Base-by-base conservation (phyloP, 306 rosid species). In the Vigna reflexopilosa region DNA sequence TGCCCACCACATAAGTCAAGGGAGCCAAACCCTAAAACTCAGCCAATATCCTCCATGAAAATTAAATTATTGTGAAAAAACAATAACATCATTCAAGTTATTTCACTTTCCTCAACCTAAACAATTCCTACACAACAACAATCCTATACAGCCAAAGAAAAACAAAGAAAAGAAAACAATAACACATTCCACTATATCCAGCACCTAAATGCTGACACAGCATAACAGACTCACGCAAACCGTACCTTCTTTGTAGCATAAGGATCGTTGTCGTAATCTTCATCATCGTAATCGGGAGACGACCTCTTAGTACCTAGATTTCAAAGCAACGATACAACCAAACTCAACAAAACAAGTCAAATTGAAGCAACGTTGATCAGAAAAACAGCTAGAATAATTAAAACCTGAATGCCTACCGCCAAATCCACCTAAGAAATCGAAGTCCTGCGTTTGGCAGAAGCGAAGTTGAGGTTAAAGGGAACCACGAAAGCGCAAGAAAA, bases 371-470 rank as follows among this genome's bases (percentile, higher is more conserved):
- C 0, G n/a, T 58, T 68, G 15, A 49, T 22, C 30, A 40, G 8
- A 45, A 45, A 45, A 45, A 45, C 16, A 45, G 50, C 15, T 74
- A 22, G 69, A 65, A 55, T 11, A 73, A 45, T 3, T 17, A 84
- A 59, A 67, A 90, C 97, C 97, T 61, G 97, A 82, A 24, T 86
- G 88, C 83, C 88, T 85, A 78, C 88, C 96, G 8, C 84, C 58
- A 75, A 87, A 86, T 47, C 57, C 96, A 30, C 94, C 96, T 52
- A 93, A 97, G 70, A 90, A 94, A 85, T 90, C 98, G 75, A 90
- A 96, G 19, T 94, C 98, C 98, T 94, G 55, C 3, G 32, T 15
- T 73, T 9, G 58, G 30, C 9, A 82, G 47, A 57, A 67, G 20
- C 56, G n/a, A 54, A 73, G 13, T 34, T 44, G 5, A 74, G 83